A percentile compares a stretch with the other conserved stretches of the same genome.
phyloP scores from a whole-genome alignment of 1,284 basidiomycete species.

The Naganishia sp. region DNA sequence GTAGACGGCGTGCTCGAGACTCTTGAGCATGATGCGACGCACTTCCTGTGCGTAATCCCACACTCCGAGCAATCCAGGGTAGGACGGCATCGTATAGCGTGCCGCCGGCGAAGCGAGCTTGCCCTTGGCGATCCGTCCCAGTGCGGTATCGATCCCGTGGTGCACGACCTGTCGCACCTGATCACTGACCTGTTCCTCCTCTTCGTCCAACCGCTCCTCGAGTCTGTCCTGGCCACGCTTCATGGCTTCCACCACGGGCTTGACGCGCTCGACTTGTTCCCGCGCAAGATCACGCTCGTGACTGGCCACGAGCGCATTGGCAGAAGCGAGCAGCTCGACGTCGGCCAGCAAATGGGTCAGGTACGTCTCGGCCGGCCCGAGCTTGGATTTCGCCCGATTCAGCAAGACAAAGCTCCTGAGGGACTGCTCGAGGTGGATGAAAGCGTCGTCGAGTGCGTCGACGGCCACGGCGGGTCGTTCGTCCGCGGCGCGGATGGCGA shows the following conservation, averaged over 20 bases:
- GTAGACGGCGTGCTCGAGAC: slow-evolving; percentile 78
- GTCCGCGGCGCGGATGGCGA: slow-evolving; percentile 40
- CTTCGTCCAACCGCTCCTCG: slow-evolving; percentile 73
- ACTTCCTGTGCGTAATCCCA: slow-evolving; percentile 91
- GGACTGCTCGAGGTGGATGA: slow-evolving; percentile 86
- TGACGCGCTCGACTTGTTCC: slow-evolving; percentile 68
- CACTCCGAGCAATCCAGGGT: slow-evolving; percentile 80
- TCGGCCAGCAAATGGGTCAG: slow-evolving; percentile 85
- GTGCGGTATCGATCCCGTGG: slow-evolving; percentile 65
- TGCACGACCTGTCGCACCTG: slow-evolving; percentile 63
- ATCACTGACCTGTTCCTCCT: slow-evolving; percentile 75
- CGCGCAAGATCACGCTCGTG: slow-evolving; percentile 75
- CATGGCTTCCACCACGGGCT: slow-evolving; percentile 86
- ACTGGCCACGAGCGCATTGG: slow-evolving; percentile 83
- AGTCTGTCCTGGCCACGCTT: slow-evolving; percentile 69
- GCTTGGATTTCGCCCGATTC: slow-evolving; percentile 93
- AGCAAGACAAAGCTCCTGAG: slow-evolving; percentile 92
- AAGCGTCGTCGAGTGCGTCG: slow-evolving; percentile 63
- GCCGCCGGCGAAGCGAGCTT: slow-evolving; percentile 56
- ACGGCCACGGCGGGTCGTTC: background rate
- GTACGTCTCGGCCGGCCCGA: slow-evolving; percentile 93
- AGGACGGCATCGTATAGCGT: slow-evolving; percentile 64
- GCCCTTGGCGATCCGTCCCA: slow-evolving; percentile 77
- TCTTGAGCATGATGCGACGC: slow-evolving; percentile 68
- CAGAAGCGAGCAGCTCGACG: slow-evolving; percentile 79